phyloP scores from a whole-genome alignment of 176 grass and related monocot genomes.

The Avena sativa region DNA sequence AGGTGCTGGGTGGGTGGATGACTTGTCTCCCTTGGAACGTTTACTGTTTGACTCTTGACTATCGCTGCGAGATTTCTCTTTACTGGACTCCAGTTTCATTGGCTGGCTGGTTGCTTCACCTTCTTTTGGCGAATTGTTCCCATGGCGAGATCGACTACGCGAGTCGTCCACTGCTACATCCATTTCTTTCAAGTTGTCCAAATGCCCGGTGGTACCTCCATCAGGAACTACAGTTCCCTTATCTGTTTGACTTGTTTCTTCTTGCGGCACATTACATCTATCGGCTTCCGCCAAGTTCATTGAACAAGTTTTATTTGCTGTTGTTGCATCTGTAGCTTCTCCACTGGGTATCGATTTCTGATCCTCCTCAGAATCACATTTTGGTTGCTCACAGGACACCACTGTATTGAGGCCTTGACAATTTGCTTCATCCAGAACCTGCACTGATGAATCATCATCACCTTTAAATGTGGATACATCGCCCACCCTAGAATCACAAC shows the following conservation, averaged over 20 bases:
- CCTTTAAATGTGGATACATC: conserved; percentile 26
- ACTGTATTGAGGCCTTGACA: neutral
- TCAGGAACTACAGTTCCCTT: conserved; percentile 42
- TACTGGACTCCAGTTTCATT: conserved; percentile 30
- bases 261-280: neutral
- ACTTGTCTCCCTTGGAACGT: conserved; percentile 38
- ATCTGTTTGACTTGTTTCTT: conserved; percentile 34
- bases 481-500: conserved; percentile 9
- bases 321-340: conserved; percentile 22
- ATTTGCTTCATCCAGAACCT: conserved; percentile 18
- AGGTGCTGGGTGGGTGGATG: conserved; percentile 37
- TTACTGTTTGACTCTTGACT: conserved; percentile 29
- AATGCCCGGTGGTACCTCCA: conserved; percentile 24
- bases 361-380: conserved; percentile 22
- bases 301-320: conserved; percentile 40
- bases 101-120: conserved; percentile 41
- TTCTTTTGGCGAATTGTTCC: conserved; percentile 30
- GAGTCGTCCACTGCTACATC: neutral
- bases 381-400: conserved; percentile 13
- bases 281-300: conserved; percentile 36
- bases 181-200: conserved; percentile 26
- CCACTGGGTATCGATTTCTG: conserved; percentile 15
- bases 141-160: conserved; percentile 21
- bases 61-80: conserved; percentile 40
- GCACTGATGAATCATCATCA: conserved; percentile 30